Conservation (phyloP, 192 early-diverging fungal species). For the Backusella psychrophila region DNA sequence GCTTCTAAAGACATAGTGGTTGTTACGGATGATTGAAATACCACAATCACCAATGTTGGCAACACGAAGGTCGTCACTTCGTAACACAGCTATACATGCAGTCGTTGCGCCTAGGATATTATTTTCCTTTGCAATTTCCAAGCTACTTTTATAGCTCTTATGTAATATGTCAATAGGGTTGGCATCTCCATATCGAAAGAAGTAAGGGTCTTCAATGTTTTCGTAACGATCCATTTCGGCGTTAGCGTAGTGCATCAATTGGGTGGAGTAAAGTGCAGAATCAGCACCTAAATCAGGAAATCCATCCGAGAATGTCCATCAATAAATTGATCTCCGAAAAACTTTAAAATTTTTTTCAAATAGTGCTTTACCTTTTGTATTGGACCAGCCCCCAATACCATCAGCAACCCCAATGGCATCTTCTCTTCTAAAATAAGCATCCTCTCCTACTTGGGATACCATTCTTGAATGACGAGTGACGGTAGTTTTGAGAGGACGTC, state of each 20-base stretch:
- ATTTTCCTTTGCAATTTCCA: slow-evolving; percentile 68
- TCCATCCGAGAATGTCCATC: neutral
- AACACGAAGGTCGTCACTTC: slow-evolving; percentile 89
- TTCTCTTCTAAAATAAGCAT: slow-evolving; percentile 84
- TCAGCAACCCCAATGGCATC: slow-evolving; percentile 93
- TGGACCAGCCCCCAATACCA: slow-evolving; percentile 90
- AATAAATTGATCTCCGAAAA: neutral
- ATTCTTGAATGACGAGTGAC: slow-evolving; percentile 52
- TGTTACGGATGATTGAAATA: slow-evolving; percentile 80
- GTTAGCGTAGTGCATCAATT: slow-evolving; percentile 90
- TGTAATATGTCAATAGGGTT: slow-evolving; percentile 80
- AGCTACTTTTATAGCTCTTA: slow-evolving; percentile 71
- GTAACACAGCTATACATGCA: slow-evolving; percentile 82
- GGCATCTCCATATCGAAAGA: slow-evolving; percentile 75
- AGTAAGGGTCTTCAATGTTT: slow-evolving; percentile 75
- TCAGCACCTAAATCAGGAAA: slow-evolving; percentile 62
- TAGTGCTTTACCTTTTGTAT: slow-evolving; percentile 13
- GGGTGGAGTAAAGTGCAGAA: slow-evolving; percentile 85
- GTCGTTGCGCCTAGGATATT: slow-evolving; percentile 88
- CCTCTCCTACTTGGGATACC: slow-evolving; percentile 74
- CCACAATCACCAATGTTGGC: slow-evolving; percentile 95
- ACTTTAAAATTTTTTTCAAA: neutral
- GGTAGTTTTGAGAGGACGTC: slow-evolving; percentile 23
- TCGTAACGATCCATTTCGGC: slow-evolving; percentile 85
- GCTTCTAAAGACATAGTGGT: slow-evolving; percentile 84